Base-by-base conservation (phyloP, 192 early-diverging fungal genomes). In the Funneliformis geosporum region DNA sequence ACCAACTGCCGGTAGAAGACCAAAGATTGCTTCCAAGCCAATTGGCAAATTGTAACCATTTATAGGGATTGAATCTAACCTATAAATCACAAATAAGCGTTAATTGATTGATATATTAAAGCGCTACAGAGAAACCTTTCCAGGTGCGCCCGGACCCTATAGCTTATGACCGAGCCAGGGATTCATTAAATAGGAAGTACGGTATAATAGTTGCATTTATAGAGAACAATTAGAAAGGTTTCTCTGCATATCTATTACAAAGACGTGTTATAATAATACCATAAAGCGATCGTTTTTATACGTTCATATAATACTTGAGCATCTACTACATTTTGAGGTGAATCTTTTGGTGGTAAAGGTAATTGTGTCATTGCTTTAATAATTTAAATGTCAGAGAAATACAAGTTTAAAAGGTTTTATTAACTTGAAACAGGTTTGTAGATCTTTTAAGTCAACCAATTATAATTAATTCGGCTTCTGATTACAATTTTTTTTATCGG, bases 301-400 rank as follows among this genome's bases (percentile, higher is more conserved):
- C 46, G 43, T 12, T 73, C 72, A 55, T 73, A 73, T 28, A 73
- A 27, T 7, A 50, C 18, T 60, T 73, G 72, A n/a, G 72, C 72
- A 33, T 73, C 72, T 73, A 10, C 18, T 16, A 25, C n/a, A 7
- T 43, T 55, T 4, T 55, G 72, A 14, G 72, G 72, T 12, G 23
- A 10, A 18, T 3, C 8, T 33, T 23, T 25, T 27, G 72, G 72
- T 55, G 72, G 72, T 14, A 46, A 25, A 27, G 72, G 72, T 7
- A 73, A 33, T 6, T n/a, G 21, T 44, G 8, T 71, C 43, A 18
- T n/a, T 4, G 12, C 1, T 60, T 60, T 60, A 18, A 60, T n/a
- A 60, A 7, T 60, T 14, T 3, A n/a, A 60, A n/a, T 18, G 16
- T n/a, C 23, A 16, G 14, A n/a, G 59, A 60, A n/a, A 18, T 11